Evolutionary conservation across 371 early-diverging fungal species (phyloP).

Genomic region (Thermomucor indicae-seudaticae): DNA sequence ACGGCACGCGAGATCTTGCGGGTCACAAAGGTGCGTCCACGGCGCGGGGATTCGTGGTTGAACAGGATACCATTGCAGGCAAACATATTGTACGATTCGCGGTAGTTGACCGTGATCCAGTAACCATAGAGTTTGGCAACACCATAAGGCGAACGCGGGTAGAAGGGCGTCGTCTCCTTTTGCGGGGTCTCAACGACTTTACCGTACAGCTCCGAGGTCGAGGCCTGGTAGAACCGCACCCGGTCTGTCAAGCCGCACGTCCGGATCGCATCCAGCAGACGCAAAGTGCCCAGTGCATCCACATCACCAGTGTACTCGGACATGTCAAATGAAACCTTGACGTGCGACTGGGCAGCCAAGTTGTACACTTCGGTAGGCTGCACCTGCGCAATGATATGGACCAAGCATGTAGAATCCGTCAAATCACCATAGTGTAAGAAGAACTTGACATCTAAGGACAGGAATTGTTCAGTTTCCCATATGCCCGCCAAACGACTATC

Average conservation of each 20-base stretch:
- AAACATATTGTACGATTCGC: slow-evolving; percentile 80
- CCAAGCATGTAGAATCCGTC: slow-evolving; percentile 79
- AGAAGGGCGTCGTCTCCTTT: slow-evolving; percentile 84
- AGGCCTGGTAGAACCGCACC: slow-evolving; percentile 82
- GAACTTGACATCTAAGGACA: slow-evolving; percentile 59
- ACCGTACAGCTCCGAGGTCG: slow-evolving; percentile 80
- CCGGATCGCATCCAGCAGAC: slow-evolving; percentile 79
- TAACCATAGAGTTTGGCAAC: slow-evolving; percentile 82
- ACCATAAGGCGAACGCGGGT: slow-evolving; percentile 85
- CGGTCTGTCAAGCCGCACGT: slow-evolving; percentile 70
- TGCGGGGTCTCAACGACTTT: slow-evolving; percentile 81
- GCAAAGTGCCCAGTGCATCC: slow-evolving; percentile 79
- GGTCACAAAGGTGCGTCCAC: slow-evolving; percentile 84
- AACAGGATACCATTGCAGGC: slow-evolving; percentile 85
- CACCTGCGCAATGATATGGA: slow-evolving; percentile 72
- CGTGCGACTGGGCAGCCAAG: slow-evolving; percentile 77
- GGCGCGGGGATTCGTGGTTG: slow-evolving; percentile 84
- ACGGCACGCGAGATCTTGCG: slow-evolving; percentile 83
- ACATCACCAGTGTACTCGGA: slow-evolving; percentile 88
- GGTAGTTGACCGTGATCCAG: slow-evolving; percentile 82
- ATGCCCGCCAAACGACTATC: too few species aligned
- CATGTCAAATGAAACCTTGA: slow-evolving; percentile 89
- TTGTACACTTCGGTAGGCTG: slow-evolving; percentile 82
- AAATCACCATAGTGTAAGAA: slow-evolving; percentile 85
- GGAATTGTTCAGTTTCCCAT: too few species aligned